A percentile compares a stretch with the other conserved stretches of the same genome.
Conservation (phyloP, 1,139 yeast species). For the Suhomyces taliae region DNA sequence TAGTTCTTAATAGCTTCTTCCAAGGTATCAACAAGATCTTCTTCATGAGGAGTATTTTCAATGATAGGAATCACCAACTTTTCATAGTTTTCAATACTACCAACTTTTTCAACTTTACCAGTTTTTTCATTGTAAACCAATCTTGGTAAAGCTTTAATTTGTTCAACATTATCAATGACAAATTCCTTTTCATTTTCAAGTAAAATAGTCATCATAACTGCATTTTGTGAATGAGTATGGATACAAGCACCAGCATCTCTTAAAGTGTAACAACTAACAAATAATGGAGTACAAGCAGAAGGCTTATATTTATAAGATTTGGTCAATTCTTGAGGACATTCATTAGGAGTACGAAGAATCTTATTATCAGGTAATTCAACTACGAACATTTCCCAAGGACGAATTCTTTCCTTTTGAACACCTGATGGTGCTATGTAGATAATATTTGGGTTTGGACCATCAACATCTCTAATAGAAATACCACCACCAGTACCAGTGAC, state of each 20-base stretch:
- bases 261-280: slow-evolving; percentile 70
- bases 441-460: slow-evolving; percentile 42
- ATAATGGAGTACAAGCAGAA: slow-evolving; percentile 90
- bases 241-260: slow-evolving; percentile 90
- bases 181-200: slow-evolving; percentile 64
- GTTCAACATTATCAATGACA: slow-evolving; percentile 79
- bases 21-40: slow-evolving; percentile 71
- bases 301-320: slow-evolving; percentile 63
- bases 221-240: slow-evolving; percentile 89
- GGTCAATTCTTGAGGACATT: slow-evolving; percentile 40
- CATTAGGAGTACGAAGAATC: slow-evolving; percentile 61
- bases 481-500: slow-evolving; percentile 98
- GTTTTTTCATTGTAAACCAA: slow-evolving; percentile 29
- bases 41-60: slow-evolving; percentile 87
- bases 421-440: slow-evolving; percentile 92
- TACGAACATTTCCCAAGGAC: slow-evolving; percentile 81
- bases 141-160: slow-evolving; percentile 85
- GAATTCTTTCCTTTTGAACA: slow-evolving; percentile 86
- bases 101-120: slow-evolving; percentile 57
- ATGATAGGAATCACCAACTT: slow-evolving; percentile 83
- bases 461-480: slow-evolving; percentile 69
- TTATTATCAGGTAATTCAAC: slow-evolving; percentile 57
- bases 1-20: slow-evolving; percentile 62
- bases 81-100: slow-evolving; percentile 71
- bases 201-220: slow-evolving; percentile 77